Percentiles rank a stretch among this genome's conserved stretches.
These are phyloP conservation scores for Auricularia heimuer DNA, from an alignment of 768 basidiomycete genomes.

Conservation along the genomic window DNA sequence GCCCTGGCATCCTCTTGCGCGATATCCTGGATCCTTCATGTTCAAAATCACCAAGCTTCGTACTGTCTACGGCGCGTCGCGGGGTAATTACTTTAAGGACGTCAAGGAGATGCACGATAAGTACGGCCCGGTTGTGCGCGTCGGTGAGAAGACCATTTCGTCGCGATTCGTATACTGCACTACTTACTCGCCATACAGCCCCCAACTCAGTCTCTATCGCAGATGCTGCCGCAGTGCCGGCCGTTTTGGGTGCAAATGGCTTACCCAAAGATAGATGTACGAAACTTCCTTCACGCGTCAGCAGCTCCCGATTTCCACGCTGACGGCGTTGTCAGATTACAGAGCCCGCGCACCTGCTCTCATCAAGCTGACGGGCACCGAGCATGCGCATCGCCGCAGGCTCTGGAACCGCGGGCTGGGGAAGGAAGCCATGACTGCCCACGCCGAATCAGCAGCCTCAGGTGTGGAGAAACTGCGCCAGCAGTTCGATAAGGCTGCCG, in stretches of 20 bases:
- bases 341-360: slow-evolving; percentile 13
- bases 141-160: slow-evolving; percentile 28
- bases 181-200: background rate
- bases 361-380: slow-evolving; percentile 29
- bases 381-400: slow-evolving; percentile 36
- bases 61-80: slow-evolving; percentile 12
- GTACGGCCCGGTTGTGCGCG: slow-evolving; percentile 28
- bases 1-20: slow-evolving; percentile 29
- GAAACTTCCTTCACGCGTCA: slow-evolving; percentile 1
- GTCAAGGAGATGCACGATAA: background rate
- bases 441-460: background rate
- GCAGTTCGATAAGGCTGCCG: background rate
- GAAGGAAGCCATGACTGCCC: slow-evolving; percentile 24
- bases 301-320: no score
- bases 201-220: slow-evolving; percentile 51
- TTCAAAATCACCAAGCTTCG: slow-evolving; percentile 22
- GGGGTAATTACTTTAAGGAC: slow-evolving; percentile 20
- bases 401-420: slow-evolving; percentile 43
- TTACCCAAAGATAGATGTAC: slow-evolving; percentile 41
- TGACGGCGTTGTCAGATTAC: background rate
- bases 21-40: slow-evolving; percentile 26
- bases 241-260: slow-evolving; percentile 38
- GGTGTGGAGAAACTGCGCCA: background rate
- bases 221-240: slow-evolving; percentile 32
- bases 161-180: background rate